phyloP scores from a whole-genome alignment of 306 rosid species.

The Phaseolus lunatus region DNA sequence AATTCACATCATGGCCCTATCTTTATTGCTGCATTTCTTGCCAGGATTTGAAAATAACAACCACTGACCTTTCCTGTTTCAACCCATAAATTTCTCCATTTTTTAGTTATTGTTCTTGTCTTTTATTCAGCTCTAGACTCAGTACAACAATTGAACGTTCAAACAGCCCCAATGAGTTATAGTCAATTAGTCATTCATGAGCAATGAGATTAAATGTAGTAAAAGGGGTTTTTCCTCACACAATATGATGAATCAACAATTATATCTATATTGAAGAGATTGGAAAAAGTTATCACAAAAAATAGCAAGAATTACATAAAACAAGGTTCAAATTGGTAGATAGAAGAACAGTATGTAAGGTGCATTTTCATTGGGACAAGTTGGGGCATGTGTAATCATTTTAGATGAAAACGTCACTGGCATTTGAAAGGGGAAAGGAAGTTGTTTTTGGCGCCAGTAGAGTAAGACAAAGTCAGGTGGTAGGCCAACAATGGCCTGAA shows the following conservation, averaged over 20 bases:
- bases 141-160: not conserved
- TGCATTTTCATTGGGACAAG: constrained; percentile 31
- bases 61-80: constrained; percentile 34
- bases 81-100: constrained; percentile 39
- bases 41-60: constrained; percentile 34
- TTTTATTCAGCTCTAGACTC: not conserved
- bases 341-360: not conserved
- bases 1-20: constrained; percentile 21
- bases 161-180: not conserved
- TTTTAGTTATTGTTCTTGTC: constrained; percentile 16
- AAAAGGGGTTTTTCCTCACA: not conserved
- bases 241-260: not conserved
- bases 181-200: not conserved
- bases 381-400: constrained; percentile 49
- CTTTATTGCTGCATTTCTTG: not conserved
- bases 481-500: constrained; percentile 10
- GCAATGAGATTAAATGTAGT: not conserved
- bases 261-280: too few relatives aligned
- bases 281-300: too few relatives aligned
- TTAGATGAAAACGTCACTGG: not conserved
- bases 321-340: not conserved
- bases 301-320: too few relatives aligned
- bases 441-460: not conserved
- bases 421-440: constrained; percentile 28
- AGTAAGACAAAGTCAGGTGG: not conserved